Evolutionary conservation across 495 filamentous ascomycete species (phyloP).

Genomic region (Xylaria cubensis): DNA sequence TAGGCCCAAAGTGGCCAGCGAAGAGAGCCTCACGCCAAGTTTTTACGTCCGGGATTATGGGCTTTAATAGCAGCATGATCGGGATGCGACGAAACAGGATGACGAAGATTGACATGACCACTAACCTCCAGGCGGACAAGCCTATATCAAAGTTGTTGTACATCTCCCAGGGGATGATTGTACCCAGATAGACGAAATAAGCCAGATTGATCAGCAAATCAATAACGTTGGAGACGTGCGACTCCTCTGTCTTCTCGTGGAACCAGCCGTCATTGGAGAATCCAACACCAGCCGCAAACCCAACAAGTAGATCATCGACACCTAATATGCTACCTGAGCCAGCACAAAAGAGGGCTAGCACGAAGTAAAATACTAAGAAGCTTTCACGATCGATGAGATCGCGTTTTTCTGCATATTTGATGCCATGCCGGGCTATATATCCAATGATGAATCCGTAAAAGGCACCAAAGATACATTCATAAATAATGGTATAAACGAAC

Average conservation of each 20-base stretch:
- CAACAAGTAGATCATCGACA: conserved; percentile 94
- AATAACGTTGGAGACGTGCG: conserved; percentile 99
- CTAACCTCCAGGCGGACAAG: conserved; percentile 82
- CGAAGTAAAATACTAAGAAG: conserved; percentile 98
- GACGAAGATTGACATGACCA: conserved; percentile 88
- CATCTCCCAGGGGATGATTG: conserved; percentile 93
- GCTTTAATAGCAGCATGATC: conserved; percentile 91
- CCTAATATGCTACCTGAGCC: conserved; percentile 92
- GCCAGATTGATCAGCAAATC: conserved; percentile 96
- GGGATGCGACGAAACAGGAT: conserved; percentile 97
- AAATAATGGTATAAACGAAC: conserved; percentile 89
- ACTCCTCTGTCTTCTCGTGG: conserved; percentile 96
- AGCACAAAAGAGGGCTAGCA: conserved; percentile 93
- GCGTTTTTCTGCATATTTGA: conserved; percentile 85
- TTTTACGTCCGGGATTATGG: conserved; percentile 94
- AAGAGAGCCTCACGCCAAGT: conserved; percentile 99
- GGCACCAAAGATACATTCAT: conserved; percentile 94
- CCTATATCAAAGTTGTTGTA: conserved; percentile 77
- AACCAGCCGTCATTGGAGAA: conserved; percentile 99
- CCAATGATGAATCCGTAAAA: conserved; percentile 88
- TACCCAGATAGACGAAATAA: conserved; percentile 97
- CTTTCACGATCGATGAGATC: conserved; percentile 94
- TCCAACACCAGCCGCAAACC: conserved; percentile 92
- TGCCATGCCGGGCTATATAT: conserved; percentile 86
- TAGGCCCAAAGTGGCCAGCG: conserved; percentile 97